Base-by-base conservation (phyloP, 2,329 filamentous ascomycete genomes). In the Fusarium dlaminii region DNA sequence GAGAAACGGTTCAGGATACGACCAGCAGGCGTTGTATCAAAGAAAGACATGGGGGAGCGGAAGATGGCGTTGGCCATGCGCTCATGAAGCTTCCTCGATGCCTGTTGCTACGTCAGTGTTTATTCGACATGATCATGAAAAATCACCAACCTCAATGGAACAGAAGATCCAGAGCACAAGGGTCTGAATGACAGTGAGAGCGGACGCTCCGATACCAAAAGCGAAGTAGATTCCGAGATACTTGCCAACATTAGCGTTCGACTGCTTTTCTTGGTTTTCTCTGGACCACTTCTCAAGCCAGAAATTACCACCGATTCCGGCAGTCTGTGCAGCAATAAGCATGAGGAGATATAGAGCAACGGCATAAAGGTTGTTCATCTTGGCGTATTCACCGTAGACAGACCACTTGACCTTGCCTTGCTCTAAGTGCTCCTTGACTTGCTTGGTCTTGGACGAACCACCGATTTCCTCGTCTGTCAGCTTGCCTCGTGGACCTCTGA, bases 91-190 rank as follows among this genome's bases (percentile, higher is more conserved):
- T 98, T 99, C 72, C 96, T 91, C 27, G 96, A 98, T 57, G 96
- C 96, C 91, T 94, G 56, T 36, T n/a, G 66, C 15, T 64, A 52
- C 42, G 55, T 77, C 66, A 78, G 66, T 46, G 12, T 20, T 12
- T 46, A 17, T 18, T 30, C 29, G 10, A 20, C 22, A 34, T 30
- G 29, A 22, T 24, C 13, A 34, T 24, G 22, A n/a, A 27, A 22
- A 37, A 52, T 30, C 48, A 81, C 84, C 59, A 86, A 94, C 93
- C 89, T 99, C 96, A 72, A 99, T 99, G 9, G 96, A 98, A 85
- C 97, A 99, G 85, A 99, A 98, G 75, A 99, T 98, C 96, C 96
- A 99, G 34, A 99, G 87, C 73, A 99, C 95, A 76, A 99, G 86
- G 11, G 96, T 98, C 83, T 98, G 96, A 36, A 97, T 80, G 46